Evolutionary conservation across 768 basidiomycete genomes (phyloP).

Genomic region (Termitomyces sp.): DNA sequence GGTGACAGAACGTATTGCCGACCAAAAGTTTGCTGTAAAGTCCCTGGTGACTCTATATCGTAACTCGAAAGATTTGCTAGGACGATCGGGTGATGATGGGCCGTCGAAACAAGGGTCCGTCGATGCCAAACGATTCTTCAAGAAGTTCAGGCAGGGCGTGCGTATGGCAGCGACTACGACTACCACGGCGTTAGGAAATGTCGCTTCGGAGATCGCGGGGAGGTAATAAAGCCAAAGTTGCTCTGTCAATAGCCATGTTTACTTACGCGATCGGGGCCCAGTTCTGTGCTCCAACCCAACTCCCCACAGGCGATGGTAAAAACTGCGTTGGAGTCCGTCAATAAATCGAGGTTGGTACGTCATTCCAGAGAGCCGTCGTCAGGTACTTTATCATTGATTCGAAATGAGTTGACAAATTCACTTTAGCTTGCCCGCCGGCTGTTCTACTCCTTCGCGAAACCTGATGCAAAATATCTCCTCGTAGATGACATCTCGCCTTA

Average conservation of each 20-base stretch:
- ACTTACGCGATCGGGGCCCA: constrained; percentile 17
- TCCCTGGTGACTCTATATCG: constrained; percentile 73
- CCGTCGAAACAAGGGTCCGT: constrained; percentile 32
- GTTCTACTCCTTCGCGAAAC: constrained; percentile 79
- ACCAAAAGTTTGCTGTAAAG: constrained; percentile 77
- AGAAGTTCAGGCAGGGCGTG: constrained; percentile 68
- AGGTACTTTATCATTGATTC: constrained; percentile 1
- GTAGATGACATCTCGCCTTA: constrained; percentile 68
- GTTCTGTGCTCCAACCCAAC: constrained; percentile 84
- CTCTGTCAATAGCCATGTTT: background rate
- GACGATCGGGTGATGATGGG: constrained; percentile 54
- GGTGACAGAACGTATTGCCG: constrained; percentile 66
- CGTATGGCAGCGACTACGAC: constrained; percentile 74
- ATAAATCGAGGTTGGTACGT: constrained; percentile 68
- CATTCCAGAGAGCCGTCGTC: background rate
- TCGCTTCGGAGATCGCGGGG: constrained; percentile 52
- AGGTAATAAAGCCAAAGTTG: constrained; percentile 27
- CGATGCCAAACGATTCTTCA: constrained; percentile 62
- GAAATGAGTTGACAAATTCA: constrained; percentile 5
- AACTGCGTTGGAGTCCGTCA: constrained; percentile 72
- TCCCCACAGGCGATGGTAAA: constrained; percentile 79
- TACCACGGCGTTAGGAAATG: constrained; percentile 64
- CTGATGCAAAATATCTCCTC: constrained; percentile 52
- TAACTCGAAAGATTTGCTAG: constrained; percentile 70
- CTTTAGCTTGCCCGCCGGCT: constrained; percentile 75